These are phyloP conservation scores for Candida yuanshanica DNA, from an alignment of 805 yeast species.

Conservation along the genomic window DNA sequence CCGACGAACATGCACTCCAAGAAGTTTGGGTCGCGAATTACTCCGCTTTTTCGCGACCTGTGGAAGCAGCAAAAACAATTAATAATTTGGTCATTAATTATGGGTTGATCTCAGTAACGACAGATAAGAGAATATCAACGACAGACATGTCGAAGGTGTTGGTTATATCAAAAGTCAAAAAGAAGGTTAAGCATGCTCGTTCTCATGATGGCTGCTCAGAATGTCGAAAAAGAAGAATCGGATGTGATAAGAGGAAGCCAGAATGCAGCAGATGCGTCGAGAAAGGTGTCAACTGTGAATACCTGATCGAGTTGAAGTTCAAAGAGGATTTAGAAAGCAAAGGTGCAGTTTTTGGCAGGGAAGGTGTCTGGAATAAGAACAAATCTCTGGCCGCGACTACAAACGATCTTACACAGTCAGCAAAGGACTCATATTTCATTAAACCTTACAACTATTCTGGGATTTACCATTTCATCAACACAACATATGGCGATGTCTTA, in stretches of 20 bases:
- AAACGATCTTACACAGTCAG: conserved; percentile 2
- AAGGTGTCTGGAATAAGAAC: conserved; percentile 7
- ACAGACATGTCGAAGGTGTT: too few species aligned
- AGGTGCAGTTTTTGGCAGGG: conserved; percentile 9
- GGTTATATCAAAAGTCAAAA: too few species aligned
- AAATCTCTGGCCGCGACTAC: not conserved
- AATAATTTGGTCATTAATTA: too few species aligned
- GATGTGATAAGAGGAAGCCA: conserved; percentile 6
- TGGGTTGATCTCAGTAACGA: too few species aligned
- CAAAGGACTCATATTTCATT: not conserved
- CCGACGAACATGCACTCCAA: too few species aligned
- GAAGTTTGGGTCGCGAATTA: too few species aligned
- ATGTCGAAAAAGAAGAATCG: conserved; percentile 2
- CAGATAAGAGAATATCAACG: too few species aligned
- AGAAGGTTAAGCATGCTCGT: conserved; percentile 1
- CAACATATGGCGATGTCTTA: conserved; percentile 1
- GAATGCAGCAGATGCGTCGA: conserved; percentile 4
- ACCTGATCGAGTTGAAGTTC: conserved; percentile 4
- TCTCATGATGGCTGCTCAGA: conserved; percentile 5
- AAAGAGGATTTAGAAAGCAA: conserved; percentile 8
- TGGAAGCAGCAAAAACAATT: too few species aligned
- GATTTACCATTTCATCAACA: conserved; percentile 5
- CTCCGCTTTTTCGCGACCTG: too few species aligned
- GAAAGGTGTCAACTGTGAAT: conserved; percentile 3
- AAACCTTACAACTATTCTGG: not conserved